These are phyloP conservation scores for Myrica gale DNA, from an alignment of 306 rosid genomes.

Conservation along the genomic window DNA sequence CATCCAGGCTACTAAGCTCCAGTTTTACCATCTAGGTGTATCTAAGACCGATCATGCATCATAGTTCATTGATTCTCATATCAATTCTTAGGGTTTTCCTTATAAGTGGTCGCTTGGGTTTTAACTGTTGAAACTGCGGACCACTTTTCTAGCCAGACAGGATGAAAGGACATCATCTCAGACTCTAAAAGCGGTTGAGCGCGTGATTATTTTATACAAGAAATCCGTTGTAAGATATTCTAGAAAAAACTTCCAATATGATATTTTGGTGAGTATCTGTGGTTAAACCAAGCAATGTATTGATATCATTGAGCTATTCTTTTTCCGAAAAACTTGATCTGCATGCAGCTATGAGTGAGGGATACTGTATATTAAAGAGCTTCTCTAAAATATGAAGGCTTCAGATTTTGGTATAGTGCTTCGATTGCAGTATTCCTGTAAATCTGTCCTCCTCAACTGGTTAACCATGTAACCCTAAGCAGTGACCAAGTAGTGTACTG, in stretches of 20 bases:
- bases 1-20: background rate
- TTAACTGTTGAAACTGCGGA: background rate
- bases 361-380: background rate
- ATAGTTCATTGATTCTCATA: background rate
- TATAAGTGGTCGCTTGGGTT: background rate
- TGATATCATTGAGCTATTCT: background rate
- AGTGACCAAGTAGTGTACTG: background rate
- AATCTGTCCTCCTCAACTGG: background rate
- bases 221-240: background rate
- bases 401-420: background rate
- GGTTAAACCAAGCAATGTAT: background rate
- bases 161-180: background rate
- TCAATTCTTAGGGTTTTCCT: background rate
- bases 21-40: background rate
- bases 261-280: background rate
- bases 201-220: background rate
- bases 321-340: background rate
- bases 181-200: background rate
- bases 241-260: background rate
- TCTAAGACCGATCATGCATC: background rate
- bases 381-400: background rate
- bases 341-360: background rate
- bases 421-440: background rate
- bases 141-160: background rate
- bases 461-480: background rate